phyloP scores from a whole-genome alignment of 2,329 filamentous ascomycete genomes.

The Ceratocystis cacaofunesta region DNA sequence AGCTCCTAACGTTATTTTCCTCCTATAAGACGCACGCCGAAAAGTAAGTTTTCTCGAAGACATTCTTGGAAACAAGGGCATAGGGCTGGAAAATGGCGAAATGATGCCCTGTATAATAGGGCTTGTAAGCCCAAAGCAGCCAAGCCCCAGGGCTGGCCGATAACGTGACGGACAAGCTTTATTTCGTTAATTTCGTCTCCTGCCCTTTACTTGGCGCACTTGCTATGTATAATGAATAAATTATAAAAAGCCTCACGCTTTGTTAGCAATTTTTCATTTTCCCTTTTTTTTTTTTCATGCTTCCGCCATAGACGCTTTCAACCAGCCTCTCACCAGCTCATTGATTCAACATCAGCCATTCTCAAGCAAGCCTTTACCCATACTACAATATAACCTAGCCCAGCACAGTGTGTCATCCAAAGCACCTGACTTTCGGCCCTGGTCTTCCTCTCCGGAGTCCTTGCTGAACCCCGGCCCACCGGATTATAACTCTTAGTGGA shows the following conservation, averaged over 20 bases:
- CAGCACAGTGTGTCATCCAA: not conserved
- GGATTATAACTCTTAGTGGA: not conserved
- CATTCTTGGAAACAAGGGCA: no score
- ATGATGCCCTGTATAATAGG: no score
- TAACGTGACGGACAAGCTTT: not conserved
- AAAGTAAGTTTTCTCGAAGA: no score
- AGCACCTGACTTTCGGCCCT: not conserved
- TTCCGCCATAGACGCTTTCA: not conserved
- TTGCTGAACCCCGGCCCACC: not conserved
- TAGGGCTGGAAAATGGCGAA: no score
- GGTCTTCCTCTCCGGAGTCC: not conserved
- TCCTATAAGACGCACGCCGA: no score
- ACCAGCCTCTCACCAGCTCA: not conserved
- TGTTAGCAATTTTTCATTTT: not conserved
- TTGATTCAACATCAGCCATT: constrained; percentile 2
- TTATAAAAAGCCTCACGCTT: not conserved
- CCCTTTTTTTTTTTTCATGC: not conserved
- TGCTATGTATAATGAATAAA: not conserved
- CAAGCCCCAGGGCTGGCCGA: not conserved
- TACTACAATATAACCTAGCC: not conserved
- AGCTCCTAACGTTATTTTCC: no score
- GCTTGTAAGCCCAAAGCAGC: not conserved
- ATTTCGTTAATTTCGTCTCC: not conserved
- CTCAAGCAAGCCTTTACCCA: not conserved
- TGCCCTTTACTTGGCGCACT: not conserved